Base-by-base conservation (phyloP, 169 alveolate species). In the Eimeria maxima region DNA sequence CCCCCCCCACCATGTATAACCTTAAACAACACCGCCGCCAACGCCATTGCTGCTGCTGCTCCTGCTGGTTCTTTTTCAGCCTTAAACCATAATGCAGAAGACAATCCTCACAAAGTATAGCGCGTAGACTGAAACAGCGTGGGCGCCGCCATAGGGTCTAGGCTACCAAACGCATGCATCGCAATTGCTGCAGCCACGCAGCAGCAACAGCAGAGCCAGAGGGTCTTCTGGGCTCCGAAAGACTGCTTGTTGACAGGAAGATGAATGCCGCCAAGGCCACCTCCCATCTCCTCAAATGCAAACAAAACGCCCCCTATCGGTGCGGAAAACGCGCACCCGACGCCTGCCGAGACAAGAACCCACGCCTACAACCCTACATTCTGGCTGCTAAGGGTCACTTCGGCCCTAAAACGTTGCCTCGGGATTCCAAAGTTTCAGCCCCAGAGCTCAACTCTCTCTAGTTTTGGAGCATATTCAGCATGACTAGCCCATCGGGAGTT, bases 231-330 rank as follows among this genome's bases (percentile, higher is more conserved):
- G n/a, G 92, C 55, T 18, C 76, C 76, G 8, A 42, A n/a, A 0
- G 76, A 16, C 18, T 57, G 47, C 29, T 27, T 50, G 11, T 55
- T 50, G 3, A 42, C 10, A 14, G 76, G 73, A 14, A 84, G 69
- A 95, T 96, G 22, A 95, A 93, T 92, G 96, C 95, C 90, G 18
- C 92, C 92, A 4, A 84, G 57, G 60, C 92, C 92, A 33, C 92
- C 92, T 8, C 76, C 86, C 92, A 97, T 97, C 57, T 95, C 97
- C 80, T 97, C 98, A 74, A 96, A 95, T 3, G 97, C 97, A 94
- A 97, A 97, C 76, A 97, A 84, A n/a, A 97, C 94, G 14, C 98
- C 98, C n/a, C 98, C 98, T 27, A 97, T 96, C 7, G 98, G 98
- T 18, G 97, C 94, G 18, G 98, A 98, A 74, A 97, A 97, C 22